These are phyloP conservation scores for Emericellopsis cladophorae DNA, from an alignment of 2,329 filamentous ascomycete species.

Conservation along the genomic window DNA sequence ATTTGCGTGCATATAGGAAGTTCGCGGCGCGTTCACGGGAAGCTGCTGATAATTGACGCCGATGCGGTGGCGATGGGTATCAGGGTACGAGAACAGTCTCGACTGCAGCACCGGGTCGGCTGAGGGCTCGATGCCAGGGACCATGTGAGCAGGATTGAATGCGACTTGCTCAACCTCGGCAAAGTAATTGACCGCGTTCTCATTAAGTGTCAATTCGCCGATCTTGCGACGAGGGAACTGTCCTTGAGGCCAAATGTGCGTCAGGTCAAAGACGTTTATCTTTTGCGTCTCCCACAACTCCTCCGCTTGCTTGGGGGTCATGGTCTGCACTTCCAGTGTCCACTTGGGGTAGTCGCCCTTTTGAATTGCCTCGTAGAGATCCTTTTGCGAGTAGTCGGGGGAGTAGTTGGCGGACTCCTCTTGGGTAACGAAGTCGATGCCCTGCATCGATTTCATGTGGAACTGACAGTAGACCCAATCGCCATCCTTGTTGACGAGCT, in stretches of 20 bases:
- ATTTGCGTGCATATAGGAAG: conserved; percentile 30
- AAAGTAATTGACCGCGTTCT: conserved; percentile 56
- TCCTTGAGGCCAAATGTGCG: conserved; percentile 55
- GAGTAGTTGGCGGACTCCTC: conserved; percentile 28
- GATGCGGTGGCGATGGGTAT: conserved; percentile 50
- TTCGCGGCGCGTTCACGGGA: conserved; percentile 44
- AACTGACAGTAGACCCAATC: conserved; percentile 41
- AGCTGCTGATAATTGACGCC: conserved; percentile 54
- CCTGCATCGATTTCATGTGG: conserved; percentile 38
- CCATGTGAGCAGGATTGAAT: conserved; percentile 52
- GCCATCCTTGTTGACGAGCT: conserved; percentile 39
- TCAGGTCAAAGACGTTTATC: conserved; percentile 54
- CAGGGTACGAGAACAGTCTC: conserved; percentile 47
- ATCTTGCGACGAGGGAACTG: conserved; percentile 49
- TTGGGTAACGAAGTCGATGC: conserved; percentile 36
- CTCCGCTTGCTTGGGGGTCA: conserved; percentile 36
- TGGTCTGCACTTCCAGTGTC: conserved; percentile 39
- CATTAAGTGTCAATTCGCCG: conserved; percentile 51
- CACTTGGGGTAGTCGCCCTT: conserved; percentile 39
- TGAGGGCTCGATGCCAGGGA: conserved; percentile 49
- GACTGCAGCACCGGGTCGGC: conserved; percentile 51
- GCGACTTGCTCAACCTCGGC: conserved; percentile 56
- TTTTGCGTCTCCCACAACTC: conserved; percentile 26
- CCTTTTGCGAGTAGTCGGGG: conserved; percentile 37
- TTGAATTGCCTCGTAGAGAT: conserved; percentile 40